Evolutionary conservation across 176 grass and related monocot genomes (phyloP).

Genomic region (Guadua angustifolia): DNA sequence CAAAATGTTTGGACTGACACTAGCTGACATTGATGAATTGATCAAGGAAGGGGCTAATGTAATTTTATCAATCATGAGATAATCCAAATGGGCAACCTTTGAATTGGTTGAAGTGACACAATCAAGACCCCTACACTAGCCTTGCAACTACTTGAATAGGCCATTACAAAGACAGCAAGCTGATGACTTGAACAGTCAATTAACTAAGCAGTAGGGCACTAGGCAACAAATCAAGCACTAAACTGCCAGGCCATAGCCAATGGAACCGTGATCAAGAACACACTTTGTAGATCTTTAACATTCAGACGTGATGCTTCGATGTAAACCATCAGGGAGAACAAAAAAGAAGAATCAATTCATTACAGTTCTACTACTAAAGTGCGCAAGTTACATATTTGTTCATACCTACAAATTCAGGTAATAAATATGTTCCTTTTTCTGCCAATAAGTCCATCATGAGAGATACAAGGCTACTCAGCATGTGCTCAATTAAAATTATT

Average conservation of each 20-base stretch:
- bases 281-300: slow-evolving; percentile 16
- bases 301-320: background rate
- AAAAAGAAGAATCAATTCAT: background rate
- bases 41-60: slow-evolving; percentile 1
- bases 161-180: slow-evolving; percentile 16
- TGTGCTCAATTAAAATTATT: slow-evolving; percentile 16
- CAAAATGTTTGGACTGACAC: slow-evolving; percentile 10
- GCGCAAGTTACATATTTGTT: background rate
- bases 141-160: slow-evolving; percentile 30
- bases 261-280: slow-evolving; percentile 5
- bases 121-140: slow-evolving; percentile 24
- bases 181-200: slow-evolving; percentile 23
- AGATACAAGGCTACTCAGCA: slow-evolving; percentile 19
- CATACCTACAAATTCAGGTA: background rate
- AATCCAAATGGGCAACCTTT: slow-evolving; percentile 37
- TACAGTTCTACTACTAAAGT: background rate
- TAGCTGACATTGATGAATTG: slow-evolving; percentile 5
- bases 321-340: background rate
- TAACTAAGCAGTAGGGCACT: slow-evolving; percentile 7
- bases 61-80: slow-evolving; percentile 37
- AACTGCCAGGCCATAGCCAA: background rate
- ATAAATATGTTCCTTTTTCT: background rate
- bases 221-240: slow-evolving; percentile 11
- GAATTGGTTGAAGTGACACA: slow-evolving; percentile 35
- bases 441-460: background rate